phyloP scores from a whole-genome alignment of 352 stramenopile species.

The Saprolegnia parasitica region DNA sequence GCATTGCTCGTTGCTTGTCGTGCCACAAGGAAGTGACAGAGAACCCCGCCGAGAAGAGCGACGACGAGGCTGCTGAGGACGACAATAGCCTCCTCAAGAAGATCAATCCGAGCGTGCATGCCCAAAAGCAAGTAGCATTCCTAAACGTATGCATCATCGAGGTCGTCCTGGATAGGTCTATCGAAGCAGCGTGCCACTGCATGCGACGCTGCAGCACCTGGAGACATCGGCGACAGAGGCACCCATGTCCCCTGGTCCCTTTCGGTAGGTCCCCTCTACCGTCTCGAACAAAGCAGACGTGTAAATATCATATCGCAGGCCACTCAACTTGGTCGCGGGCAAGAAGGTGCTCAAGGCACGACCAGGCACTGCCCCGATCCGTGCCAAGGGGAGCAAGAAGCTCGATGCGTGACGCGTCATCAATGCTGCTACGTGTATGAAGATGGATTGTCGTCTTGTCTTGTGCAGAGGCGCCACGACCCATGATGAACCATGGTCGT shows the following conservation, averaged over 20 bases:
- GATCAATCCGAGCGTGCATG: background rate
- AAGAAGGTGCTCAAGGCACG: constrained; percentile 13
- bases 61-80: background rate
- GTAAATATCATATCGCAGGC: background rate
- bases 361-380: constrained; percentile 4
- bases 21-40: constrained; percentile 11
- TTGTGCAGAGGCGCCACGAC: too few relatives aligned
- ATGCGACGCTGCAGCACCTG: constrained; percentile 1
- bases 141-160: background rate
- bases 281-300: background rate
- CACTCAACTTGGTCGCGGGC: constrained; percentile 8
- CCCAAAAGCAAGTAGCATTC: background rate
- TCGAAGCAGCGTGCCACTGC: background rate
- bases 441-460: too few relatives aligned
- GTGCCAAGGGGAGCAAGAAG: background rate
- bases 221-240: background rate
- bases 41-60: background rate
- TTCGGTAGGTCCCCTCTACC: background rate
- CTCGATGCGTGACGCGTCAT: background rate
- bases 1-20: constrained; percentile 11
- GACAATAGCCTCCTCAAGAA: background rate
- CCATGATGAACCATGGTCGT: too few relatives aligned
- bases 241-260: background rate
- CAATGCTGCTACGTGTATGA: too few relatives aligned
- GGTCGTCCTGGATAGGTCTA: constrained; percentile 8